Conservation (phyloP, 352 stramenopile species). For the Phytophthora boehmeriae region DNA sequence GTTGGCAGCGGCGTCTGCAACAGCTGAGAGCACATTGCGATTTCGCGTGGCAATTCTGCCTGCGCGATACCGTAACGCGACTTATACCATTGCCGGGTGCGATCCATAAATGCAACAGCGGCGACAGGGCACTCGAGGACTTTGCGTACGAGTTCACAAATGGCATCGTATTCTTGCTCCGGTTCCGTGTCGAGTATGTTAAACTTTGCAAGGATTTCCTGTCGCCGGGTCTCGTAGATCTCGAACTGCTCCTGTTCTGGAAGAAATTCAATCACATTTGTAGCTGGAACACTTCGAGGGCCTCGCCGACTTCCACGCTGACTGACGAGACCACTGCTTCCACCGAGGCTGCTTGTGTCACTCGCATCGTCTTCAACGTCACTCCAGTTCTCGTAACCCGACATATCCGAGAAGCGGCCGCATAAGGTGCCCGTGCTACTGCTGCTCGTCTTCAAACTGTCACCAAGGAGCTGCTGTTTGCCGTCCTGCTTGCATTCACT, state of each 20-base stretch:
- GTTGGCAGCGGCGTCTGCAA: conserved; percentile 55
- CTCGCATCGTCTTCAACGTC: conserved; percentile 42
- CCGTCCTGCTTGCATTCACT: conserved; percentile 11
- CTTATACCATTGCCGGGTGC: conserved; percentile 74
- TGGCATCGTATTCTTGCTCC: conserved; percentile 71
- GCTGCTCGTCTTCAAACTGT: conserved; percentile 43
- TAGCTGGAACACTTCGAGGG: conserved; percentile 15
- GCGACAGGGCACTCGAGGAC: conserved; percentile 66
- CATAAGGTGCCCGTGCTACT: conserved; percentile 42
- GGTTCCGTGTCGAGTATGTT: conserved; percentile 47
- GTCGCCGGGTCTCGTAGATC: conserved; percentile 51
- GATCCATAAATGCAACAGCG: conserved; percentile 70
- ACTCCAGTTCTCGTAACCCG: conserved; percentile 36
- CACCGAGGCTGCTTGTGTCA: conserved; percentile 35
- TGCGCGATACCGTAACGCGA: conserved; percentile 73
- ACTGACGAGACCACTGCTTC: conserved; percentile 21
- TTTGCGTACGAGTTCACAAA: conserved; percentile 72
- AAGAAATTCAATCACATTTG: conserved; percentile 50
- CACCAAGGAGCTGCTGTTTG: conserved; percentile 31
- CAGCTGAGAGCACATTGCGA: conserved; percentile 71
- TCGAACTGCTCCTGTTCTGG: conserved; percentile 46
- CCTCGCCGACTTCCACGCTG: conserved; percentile 21
- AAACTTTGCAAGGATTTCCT: conserved; percentile 50
- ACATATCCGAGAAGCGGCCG: conserved; percentile 52
- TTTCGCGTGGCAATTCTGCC: conserved; percentile 57